These are phyloP conservation scores for Leptographium galeiforme DNA, from an alignment of 2,329 filamentous ascomycete species.

Conservation along the genomic window DNA sequence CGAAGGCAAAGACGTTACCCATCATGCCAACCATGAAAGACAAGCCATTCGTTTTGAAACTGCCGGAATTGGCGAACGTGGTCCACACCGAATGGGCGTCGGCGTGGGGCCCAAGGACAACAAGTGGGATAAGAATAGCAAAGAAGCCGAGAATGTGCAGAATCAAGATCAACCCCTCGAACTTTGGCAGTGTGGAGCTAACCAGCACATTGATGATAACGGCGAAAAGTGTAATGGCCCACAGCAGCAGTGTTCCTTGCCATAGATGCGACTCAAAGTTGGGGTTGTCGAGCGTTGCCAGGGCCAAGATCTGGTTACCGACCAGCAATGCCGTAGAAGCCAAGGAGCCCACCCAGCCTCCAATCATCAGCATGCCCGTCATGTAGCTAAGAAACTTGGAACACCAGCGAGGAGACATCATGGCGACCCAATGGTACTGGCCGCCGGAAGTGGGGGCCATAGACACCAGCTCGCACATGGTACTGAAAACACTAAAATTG, in stretches of 20 bases:
- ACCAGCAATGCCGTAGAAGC: constrained; percentile 26
- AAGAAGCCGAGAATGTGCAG: constrained; percentile 6
- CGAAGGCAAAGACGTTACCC: constrained; percentile 21
- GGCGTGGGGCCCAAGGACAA: constrained; percentile 11
- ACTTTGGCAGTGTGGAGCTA: constrained; percentile 27
- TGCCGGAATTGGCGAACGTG: constrained; percentile 31
- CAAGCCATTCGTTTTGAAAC: constrained; percentile 28
- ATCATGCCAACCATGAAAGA: constrained; percentile 32
- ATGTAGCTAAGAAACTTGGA: constrained; percentile 41
- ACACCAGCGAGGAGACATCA: constrained; percentile 30
- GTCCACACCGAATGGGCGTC: constrained; percentile 23
- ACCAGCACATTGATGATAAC: constrained; percentile 35
- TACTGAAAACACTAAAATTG: constrained; percentile 25
- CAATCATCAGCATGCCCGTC: constrained; percentile 33
- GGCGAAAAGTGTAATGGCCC: constrained; percentile 29
- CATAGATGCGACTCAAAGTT: constrained; percentile 24
- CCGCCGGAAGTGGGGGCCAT: constrained; percentile 38
- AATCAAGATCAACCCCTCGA: constrained; percentile 32
- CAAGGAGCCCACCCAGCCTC: constrained; percentile 26
- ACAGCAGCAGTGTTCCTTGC: constrained; percentile 34
- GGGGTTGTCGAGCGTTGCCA: constrained; percentile 25
- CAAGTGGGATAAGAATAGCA: constrained; percentile 12
- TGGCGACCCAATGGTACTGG: constrained; percentile 46
- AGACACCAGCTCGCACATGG: constrained; percentile 25
- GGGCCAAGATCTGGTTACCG: constrained; percentile 30